These are phyloP conservation scores for Chrysoporthe austroafricana DNA, from an alignment of 2,329 filamentous ascomycete genomes.

Conservation along the genomic window DNA sequence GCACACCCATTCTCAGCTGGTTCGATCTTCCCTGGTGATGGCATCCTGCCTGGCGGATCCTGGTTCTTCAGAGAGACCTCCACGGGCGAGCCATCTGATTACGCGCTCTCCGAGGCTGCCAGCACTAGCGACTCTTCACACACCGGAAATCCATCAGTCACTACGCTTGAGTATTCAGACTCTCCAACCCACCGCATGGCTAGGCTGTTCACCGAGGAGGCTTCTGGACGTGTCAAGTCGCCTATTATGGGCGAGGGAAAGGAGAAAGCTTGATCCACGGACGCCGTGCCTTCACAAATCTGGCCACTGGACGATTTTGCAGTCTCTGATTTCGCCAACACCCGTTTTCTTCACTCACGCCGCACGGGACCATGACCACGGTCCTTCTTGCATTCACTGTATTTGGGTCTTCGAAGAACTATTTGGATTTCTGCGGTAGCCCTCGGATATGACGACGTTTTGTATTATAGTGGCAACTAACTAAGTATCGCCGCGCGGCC, in stretches of 20 bases:
- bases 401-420: no score
- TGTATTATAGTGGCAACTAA: no score
- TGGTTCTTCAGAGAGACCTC: constrained; percentile 16
- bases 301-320: background rate
- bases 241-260: background rate
- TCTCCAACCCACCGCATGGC: constrained; percentile 8
- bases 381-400: no score
- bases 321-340: background rate
- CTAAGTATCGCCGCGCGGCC: no score
- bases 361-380: background rate
- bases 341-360: background rate
- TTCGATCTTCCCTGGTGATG: constrained; percentile 1
- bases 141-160: background rate
- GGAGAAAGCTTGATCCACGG: background rate
- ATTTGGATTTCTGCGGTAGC: no score
- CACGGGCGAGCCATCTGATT: background rate
- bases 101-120: background rate
- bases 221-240: background rate
- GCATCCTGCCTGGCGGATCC: constrained; percentile 9
- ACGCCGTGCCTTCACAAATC: background rate
- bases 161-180: background rate
- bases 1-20: background rate
- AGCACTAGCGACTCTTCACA: background rate
- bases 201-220: background rate
- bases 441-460: no score